A percentile compares a stretch with the other conserved stretches of the same genome.
Evolutionary conservation across 148 eudicot species (phyloP).

Genomic region (Fagopyrum esculentum): DNA sequence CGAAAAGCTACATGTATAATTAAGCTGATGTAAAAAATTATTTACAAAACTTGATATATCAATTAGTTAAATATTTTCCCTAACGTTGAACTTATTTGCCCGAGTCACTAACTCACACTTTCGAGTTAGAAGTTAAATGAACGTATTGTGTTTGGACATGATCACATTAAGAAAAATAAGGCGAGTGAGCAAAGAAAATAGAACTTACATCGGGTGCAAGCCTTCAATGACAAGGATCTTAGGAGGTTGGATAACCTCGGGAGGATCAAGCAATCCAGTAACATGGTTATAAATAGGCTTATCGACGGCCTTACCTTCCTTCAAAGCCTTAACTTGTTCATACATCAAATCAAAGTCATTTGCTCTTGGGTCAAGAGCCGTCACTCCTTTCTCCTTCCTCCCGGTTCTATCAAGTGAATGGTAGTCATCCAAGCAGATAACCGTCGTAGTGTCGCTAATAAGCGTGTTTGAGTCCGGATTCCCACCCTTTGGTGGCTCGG

Average conservation of each 20-base stretch:
- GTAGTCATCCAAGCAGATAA: conserved; percentile 87
- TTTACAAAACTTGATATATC: too few relatives aligned
- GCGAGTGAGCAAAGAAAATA: too few relatives aligned
- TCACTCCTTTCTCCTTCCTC: conserved; percentile 83
- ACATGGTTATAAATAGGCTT: conserved; percentile 98
- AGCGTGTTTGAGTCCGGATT: conserved; percentile 93
- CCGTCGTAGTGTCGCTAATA: conserved; percentile 88
- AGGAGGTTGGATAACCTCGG: conserved; percentile 92
- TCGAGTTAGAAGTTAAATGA: too few relatives aligned
- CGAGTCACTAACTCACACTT: too few relatives aligned
- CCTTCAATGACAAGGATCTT: conserved; percentile 98
- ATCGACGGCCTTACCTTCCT: conserved; percentile 60
- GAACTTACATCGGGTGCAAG: conserved; percentile 91
- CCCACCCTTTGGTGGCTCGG: conserved; percentile 88
- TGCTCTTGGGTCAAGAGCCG: conserved; percentile 92
- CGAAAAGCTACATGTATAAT: too few relatives aligned
- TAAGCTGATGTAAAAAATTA: too few relatives aligned
- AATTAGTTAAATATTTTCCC: too few relatives aligned
- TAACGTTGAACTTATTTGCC: too few relatives aligned
- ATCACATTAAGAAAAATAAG: too few relatives aligned
- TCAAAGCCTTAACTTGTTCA: conserved; percentile 92
- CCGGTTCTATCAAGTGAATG: conserved; percentile 90
- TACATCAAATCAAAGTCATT: conserved; percentile 97
- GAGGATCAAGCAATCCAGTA: conserved; percentile 78
- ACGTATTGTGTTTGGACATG: too few relatives aligned